phyloP scores from a whole-genome alignment of 257 asterid genomes.

The Salvia rosmarinus region DNA sequence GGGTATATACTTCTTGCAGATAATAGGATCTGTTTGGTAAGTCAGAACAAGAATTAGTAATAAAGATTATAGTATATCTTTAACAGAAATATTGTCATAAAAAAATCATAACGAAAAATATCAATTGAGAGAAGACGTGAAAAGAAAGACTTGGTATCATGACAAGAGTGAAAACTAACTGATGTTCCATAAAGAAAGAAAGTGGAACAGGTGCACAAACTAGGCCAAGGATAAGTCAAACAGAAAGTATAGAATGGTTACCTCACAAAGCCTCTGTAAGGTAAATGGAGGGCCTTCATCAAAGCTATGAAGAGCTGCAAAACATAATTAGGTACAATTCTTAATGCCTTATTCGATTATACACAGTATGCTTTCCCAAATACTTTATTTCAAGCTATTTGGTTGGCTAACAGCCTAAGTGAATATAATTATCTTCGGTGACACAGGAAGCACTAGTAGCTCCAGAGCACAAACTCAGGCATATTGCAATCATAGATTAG shows the following conservation, averaged over 20 bases:
- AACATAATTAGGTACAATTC: constrained; percentile 23
- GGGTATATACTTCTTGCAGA: constrained; percentile 83
- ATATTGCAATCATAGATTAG: background rate
- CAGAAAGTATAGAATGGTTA: constrained; percentile 27
- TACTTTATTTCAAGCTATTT: background rate
- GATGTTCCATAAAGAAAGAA: constrained; percentile 5
- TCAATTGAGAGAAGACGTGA: constrained; percentile 6
- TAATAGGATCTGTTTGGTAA: constrained; percentile 69
- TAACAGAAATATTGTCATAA: background rate
- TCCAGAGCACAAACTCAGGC: constrained; percentile 1
- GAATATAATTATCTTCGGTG: background rate
- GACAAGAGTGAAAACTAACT: constrained; percentile 6
- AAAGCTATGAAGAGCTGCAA: constrained; percentile 84
- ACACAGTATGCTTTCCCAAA: constrained; percentile 9
- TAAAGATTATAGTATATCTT: background rate
- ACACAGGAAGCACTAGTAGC: constrained; percentile 7
- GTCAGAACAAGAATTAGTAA: constrained; percentile 19
- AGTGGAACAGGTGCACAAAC: background rate
- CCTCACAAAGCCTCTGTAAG: constrained; percentile 97
- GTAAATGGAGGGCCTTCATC: constrained; percentile 97
- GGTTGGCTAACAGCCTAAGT: constrained; percentile 5
- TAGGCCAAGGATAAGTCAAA: constrained; percentile 19
- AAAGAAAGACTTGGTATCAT: background rate
- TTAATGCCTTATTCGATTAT: constrained; percentile 1
- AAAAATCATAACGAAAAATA: background rate